Percentiles rank a stretch among this genome's conserved stretches.
These are phyloP conservation scores for Lipomyces anomalus DNA, from an alignment of 805 yeast species.

Conservation along the genomic window DNA sequence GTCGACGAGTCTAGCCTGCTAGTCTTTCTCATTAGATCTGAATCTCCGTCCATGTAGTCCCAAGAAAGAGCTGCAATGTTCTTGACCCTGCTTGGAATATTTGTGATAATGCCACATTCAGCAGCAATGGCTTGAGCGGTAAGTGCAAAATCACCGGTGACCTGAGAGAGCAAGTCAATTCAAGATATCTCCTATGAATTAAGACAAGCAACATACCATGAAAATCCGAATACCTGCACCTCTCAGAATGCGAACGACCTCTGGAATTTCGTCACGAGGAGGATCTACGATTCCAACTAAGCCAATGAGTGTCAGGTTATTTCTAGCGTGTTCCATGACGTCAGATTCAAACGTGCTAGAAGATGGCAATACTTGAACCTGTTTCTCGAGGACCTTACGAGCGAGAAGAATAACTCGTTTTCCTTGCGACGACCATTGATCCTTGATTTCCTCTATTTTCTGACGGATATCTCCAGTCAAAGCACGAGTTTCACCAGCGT, in stretches of 20 bases:
- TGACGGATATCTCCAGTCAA: conserved; percentile 29
- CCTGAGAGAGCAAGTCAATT: too few relatives aligned
- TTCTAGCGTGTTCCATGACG: conserved; percentile 1
- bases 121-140: conserved; percentile 63
- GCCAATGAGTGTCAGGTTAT: conserved; percentile 57
- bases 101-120: conserved; percentile 51
- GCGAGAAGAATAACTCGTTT: conserved; percentile 13
- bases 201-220: too few relatives aligned
- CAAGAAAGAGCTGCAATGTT: too few relatives aligned
- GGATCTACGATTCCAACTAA: conserved; percentile 95
- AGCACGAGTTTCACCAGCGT: conserved; percentile 32
- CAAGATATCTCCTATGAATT: conserved; percentile 93
- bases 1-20: too few relatives aligned
- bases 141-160: conserved; percentile 61
- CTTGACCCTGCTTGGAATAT: too few relatives aligned
- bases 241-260: conserved; percentile 65
- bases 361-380: background rate
- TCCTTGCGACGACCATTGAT: conserved; percentile 39
- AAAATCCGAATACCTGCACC: conserved; percentile 92
- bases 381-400: background rate
- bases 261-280: conserved; percentile 78
- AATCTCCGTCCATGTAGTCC: background rate
- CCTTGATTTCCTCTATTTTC: conserved; percentile 33
- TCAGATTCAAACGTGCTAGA: conserved; percentile 1
- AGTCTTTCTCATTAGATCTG: background rate